Percentiles rank a stretch among this genome's conserved stretches.
Conservation (phyloP, 495 filamentous ascomycete genomes). For the Penicillium argentinense region DNA sequence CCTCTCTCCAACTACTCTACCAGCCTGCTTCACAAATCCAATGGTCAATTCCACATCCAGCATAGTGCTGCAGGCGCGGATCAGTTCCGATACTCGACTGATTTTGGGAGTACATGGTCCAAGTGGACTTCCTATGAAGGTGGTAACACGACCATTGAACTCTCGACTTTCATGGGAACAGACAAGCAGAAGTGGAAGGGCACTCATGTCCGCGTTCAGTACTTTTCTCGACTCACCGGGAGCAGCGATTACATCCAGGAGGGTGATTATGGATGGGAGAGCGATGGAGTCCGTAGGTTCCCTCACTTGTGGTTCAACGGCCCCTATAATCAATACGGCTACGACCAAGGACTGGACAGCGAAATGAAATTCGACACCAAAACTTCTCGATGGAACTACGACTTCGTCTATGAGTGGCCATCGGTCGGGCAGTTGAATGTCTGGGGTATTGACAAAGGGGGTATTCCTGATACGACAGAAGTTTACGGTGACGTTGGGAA, state of each 20-base stretch:
- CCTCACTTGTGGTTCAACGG: constrained; percentile 63
- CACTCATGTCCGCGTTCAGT: constrained; percentile 61
- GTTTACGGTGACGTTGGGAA: constrained; percentile 50
- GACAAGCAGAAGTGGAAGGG: constrained; percentile 57
- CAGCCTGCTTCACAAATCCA: constrained; percentile 41
- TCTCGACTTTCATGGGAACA: constrained; percentile 51
- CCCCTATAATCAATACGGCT: constrained; percentile 62
- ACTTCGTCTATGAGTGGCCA: constrained; percentile 55
- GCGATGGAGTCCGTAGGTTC: constrained; percentile 42
- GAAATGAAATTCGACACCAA: constrained; percentile 48
- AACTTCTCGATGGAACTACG: constrained; percentile 47
- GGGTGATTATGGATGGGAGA: constrained; percentile 47
- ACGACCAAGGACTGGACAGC: constrained; percentile 55
- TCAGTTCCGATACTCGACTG: constrained; percentile 55
- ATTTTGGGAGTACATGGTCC: constrained; percentile 49
- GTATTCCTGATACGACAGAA: constrained; percentile 45
- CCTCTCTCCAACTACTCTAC: constrained; percentile 56
- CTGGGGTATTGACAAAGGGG: constrained; percentile 49
- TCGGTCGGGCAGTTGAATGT: constrained; percentile 45
- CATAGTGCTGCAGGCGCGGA: constrained; percentile 61
- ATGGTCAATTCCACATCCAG: constrained; percentile 39
- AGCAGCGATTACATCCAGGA: constrained; percentile 60
- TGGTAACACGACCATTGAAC: constrained; percentile 29
- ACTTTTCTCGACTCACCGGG: constrained; percentile 59
- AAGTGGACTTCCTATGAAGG: constrained; percentile 53